Conservation (phyloP, 768 basidiomycete species). For the Auricularia sp. region DNA sequence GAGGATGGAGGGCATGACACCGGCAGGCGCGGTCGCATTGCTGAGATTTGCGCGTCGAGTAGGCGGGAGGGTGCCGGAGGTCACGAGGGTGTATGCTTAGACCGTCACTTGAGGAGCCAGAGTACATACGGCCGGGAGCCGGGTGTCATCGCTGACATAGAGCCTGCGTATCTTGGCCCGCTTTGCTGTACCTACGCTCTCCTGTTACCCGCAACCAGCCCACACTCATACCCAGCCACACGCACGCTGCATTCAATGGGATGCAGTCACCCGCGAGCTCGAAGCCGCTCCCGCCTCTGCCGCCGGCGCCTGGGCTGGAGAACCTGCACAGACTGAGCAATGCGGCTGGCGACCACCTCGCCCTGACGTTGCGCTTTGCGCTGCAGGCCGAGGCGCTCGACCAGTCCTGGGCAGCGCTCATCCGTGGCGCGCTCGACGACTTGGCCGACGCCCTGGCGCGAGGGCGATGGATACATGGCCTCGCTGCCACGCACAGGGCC, state of each 20-base stretch:
- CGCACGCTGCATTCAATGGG: background rate
- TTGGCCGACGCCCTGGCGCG: slow-evolving; percentile 29
- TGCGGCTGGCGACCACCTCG: slow-evolving; percentile 18
- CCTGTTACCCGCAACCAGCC: background rate
- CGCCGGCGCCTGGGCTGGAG: background rate
- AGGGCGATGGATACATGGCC: slow-evolving; percentile 38
- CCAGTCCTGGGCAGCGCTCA: slow-evolving; percentile 28
- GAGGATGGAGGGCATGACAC: slow-evolving; percentile 90
- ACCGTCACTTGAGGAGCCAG: background rate
- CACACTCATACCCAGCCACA: background rate
- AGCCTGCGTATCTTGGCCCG: no score
- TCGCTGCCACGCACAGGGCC: slow-evolving; percentile 27
- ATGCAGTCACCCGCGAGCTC: background rate
- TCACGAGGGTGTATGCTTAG: background rate
- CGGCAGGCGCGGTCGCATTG: slow-evolving; percentile 56
- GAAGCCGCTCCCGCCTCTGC: slow-evolving; percentile 3
- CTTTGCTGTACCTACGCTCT: no score
- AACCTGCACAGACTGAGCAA: slow-evolving; percentile 11
- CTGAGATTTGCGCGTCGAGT: slow-evolving; percentile 44
- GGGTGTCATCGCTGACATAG: background rate
- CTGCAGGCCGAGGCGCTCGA: slow-evolving; percentile 15
- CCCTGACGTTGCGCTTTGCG: slow-evolving; percentile 15
- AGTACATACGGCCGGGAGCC: no score
- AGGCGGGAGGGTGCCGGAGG: background rate
- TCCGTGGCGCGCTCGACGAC: slow-evolving; percentile 40